Evolutionary conservation across 2,329 filamentous ascomycete genomes (phyloP).

Genomic region (Cladosporium sp.): DNA sequence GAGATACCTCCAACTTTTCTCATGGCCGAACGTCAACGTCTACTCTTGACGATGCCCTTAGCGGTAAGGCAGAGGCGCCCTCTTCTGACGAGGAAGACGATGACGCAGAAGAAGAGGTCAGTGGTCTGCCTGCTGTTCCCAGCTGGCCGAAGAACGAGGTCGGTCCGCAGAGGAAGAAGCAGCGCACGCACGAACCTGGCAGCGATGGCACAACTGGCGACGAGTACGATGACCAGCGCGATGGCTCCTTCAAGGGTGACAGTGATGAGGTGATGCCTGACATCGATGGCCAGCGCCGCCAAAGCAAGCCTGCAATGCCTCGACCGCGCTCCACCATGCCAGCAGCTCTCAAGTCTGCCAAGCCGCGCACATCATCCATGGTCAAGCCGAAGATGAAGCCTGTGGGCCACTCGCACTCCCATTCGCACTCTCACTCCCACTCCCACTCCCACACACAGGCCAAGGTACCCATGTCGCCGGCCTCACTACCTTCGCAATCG

Average conservation of each 20-base stretch:
- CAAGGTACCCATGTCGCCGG: constrained; percentile 53
- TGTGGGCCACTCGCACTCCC: constrained; percentile 4
- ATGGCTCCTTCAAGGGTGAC: constrained; percentile 56
- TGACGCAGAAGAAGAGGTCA: constrained; percentile 80
- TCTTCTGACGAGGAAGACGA: constrained; percentile 70
- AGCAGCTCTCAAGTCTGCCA: constrained; percentile 41
- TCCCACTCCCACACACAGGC: constrained; percentile 23
- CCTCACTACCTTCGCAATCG: constrained; percentile 66
- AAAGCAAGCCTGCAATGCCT: constrained; percentile 45
- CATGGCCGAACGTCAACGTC: constrained; percentile 91
- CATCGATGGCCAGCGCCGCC: constrained; percentile 35
- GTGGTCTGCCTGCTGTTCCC: constrained; percentile 40
- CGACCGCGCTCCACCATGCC: constrained; percentile 36
- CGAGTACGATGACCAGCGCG: constrained; percentile 55
- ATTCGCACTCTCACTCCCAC: constrained; percentile 18
- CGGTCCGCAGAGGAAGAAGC: constrained; percentile 39
- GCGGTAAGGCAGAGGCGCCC: constrained; percentile 79
- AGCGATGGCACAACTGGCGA: constrained; percentile 64
- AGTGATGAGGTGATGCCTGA: constrained; percentile 45
- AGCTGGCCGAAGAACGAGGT: constrained; percentile 29
- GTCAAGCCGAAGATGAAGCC: constrained; percentile 55
- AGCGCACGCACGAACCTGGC: constrained; percentile 47
- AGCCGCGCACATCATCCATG: constrained; percentile 46
- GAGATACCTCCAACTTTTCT: constrained; percentile 89
- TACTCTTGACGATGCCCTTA: constrained; percentile 89